phyloP scores from a whole-genome alignment of 129 eudicot species.

The Tagetes patula region DNA sequence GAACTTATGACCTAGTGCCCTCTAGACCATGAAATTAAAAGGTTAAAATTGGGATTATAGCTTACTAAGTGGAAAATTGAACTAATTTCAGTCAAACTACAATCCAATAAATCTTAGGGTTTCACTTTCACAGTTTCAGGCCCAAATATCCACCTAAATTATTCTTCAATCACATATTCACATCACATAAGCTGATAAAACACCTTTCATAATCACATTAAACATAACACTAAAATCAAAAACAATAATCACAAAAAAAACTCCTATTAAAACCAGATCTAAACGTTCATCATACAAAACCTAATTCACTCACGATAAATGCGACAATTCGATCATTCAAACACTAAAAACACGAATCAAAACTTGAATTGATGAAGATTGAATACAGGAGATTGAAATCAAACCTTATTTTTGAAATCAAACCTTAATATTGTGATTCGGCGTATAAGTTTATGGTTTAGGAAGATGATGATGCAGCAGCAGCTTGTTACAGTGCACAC shows the following conservation, averaged over 20 bases:
- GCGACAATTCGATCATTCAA: conserved; percentile 6
- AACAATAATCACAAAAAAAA: neutral
- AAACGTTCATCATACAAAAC: conserved; percentile 26
- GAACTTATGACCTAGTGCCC: too few species aligned
- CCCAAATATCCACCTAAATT: conserved; percentile 18
- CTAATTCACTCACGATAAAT: conserved; percentile 14
- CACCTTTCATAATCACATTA: conserved; percentile 4
- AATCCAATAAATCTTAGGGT: conserved; percentile 19
- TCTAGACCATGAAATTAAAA: conserved; percentile 10
- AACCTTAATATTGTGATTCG: conserved; percentile 3
- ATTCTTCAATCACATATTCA: conserved; percentile 9
- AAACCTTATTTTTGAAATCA: conserved; percentile 21
- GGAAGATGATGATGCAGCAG: neutral
- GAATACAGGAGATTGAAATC: neutral
- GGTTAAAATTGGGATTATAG: neutral
- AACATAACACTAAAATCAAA: neutral
- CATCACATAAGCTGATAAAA: conserved; percentile 8
- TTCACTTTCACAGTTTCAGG: neutral
- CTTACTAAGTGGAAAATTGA: neutral
- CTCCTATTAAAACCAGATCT: neutral
- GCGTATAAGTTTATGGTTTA: conserved; percentile 5
- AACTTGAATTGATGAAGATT: neutral
- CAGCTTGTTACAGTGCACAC: conserved; percentile 23
- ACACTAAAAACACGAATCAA: neutral
- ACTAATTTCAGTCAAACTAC: conserved; percentile 3